Percentiles rank a stretch among this genome's conserved stretches.
phyloP scores from a whole-genome alignment of 306 rosid species.

The Alnus rubra region DNA sequence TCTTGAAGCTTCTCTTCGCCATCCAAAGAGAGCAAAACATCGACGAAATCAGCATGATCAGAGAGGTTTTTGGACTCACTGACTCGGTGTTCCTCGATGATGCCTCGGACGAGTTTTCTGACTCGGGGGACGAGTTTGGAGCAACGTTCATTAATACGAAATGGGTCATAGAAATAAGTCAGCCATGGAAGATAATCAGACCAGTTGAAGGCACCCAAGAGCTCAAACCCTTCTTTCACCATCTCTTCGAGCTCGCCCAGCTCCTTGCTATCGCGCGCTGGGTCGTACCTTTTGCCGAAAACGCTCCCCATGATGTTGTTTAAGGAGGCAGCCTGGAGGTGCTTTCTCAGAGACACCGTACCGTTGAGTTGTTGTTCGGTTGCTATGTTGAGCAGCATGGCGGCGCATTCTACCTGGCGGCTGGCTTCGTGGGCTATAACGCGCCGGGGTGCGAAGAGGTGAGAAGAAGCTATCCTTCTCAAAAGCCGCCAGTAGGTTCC shows the following conservation, averaged over 20 bases:
- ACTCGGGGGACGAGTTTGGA: constrained; percentile 50
- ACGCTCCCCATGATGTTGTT: constrained; percentile 56
- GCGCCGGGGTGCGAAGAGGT: constrained; percentile 51
- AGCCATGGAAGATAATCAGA: constrained; percentile 56
- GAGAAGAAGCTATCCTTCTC: constrained; percentile 49
- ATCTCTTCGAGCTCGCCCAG: constrained; percentile 33
- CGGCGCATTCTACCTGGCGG: constrained; percentile 46
- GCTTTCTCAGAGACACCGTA: constrained; percentile 22
- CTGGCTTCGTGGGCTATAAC: constrained; percentile 42
- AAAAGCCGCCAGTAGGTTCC: constrained; percentile 57
- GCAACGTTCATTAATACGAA: constrained; percentile 40
- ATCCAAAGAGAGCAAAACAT: constrained; percentile 49
- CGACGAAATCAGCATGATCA: constrained; percentile 52
- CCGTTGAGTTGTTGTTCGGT: constrained; percentile 20
- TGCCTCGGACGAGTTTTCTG: constrained; percentile 29
- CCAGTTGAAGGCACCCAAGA: constrained; percentile 56
- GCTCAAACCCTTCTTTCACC: constrained; percentile 62
- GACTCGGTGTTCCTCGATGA: constrained; percentile 47
- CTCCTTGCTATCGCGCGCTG: constrained; percentile 1
- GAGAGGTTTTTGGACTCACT: background rate
- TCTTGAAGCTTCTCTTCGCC: constrained; percentile 49
- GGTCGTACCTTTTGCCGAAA: constrained; percentile 44
- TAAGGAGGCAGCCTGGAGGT: constrained; percentile 44
- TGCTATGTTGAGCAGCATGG: constrained; percentile 33
- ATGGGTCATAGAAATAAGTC: constrained; percentile 40